These are phyloP conservation scores for Silybum marianum DNA, from an alignment of 129 eudicot species.

Conservation along the genomic window DNA sequence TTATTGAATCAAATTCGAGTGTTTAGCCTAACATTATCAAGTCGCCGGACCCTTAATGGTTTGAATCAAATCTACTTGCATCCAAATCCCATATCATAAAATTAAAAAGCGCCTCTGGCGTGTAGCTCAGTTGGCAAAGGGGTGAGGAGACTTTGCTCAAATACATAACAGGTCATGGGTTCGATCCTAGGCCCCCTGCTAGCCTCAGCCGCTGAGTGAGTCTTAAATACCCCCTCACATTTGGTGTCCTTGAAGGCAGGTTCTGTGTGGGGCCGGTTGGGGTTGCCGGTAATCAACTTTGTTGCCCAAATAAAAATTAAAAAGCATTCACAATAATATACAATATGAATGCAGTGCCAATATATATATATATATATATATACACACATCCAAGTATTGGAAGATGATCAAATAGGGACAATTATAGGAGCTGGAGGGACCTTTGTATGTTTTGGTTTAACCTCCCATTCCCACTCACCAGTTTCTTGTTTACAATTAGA, in stretches of 20 bases:
- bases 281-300: too few relatives aligned
- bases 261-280: too few relatives aligned
- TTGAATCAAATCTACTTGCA: not conserved
- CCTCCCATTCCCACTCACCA: constrained; percentile 59
- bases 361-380: not conserved
- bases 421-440: constrained; percentile 76
- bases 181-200: too few relatives aligned
- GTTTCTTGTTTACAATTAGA: constrained; percentile 51
- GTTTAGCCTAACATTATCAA: not conserved
- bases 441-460: constrained; percentile 44
- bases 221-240: too few relatives aligned
- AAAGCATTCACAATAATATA: not conserved
- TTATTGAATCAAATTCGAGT: not conserved
- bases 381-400: not conserved
- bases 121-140: too few relatives aligned
- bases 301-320: too few relatives aligned
- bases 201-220: too few relatives aligned
- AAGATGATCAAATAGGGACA: constrained; percentile 38
- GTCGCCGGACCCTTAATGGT: not conserved
- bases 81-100: not conserved
- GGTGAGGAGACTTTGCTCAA: too few relatives aligned
- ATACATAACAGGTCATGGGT: too few relatives aligned
- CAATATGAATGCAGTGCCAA: not conserved
- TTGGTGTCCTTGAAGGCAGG: too few relatives aligned
- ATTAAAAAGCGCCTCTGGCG: too few relatives aligned